Percentiles rank a stretch among this genome's conserved stretches.
phyloP scores from a whole-genome alignment of 2,329 filamentous ascomycete genomes.

The Fusarium torulosum region DNA sequence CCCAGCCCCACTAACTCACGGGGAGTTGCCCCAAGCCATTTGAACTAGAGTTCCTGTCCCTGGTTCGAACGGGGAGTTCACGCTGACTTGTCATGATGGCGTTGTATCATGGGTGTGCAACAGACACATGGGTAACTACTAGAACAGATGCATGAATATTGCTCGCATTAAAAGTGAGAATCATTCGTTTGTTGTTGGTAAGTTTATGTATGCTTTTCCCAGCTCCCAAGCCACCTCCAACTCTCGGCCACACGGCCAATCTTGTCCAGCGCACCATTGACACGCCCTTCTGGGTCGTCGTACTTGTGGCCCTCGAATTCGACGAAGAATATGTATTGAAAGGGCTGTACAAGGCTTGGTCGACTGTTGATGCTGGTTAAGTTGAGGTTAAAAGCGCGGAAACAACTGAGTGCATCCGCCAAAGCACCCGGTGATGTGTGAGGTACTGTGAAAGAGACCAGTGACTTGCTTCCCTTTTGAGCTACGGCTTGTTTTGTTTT shows the following conservation, averaged over 20 bases:
- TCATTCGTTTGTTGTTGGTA: conserved; percentile 34
- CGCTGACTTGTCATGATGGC: conserved; percentile 21
- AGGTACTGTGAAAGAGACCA: conserved; percentile 86
- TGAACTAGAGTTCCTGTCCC: conserved; percentile 6
- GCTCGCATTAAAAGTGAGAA: conserved; percentile 14
- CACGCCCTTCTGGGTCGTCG: conserved; percentile 66
- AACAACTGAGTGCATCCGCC: conserved; percentile 83
- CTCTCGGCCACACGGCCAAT: conserved; percentile 69
- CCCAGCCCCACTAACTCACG: conserved; percentile 39
- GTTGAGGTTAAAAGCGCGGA: conserved; percentile 79
- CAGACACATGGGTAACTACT: conserved; percentile 10
- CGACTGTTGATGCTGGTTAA: conserved; percentile 91
- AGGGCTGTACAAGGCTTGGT: conserved; percentile 79
- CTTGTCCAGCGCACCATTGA: conserved; percentile 70
- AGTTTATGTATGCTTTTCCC: conserved; percentile 59
- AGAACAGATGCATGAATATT: conserved; percentile 9
- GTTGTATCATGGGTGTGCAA: conserved; percentile 25
- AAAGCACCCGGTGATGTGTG: conserved; percentile 84
- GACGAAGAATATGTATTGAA: conserved; percentile 96
- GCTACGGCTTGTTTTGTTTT: conserved; percentile 46
- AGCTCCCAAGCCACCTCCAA: conserved; percentile 79
- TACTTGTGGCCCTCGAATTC: conserved; percentile 79
- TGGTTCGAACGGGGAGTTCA: conserved; percentile 33
- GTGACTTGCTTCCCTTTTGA: conserved; percentile 69
- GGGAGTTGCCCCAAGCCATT: conserved; percentile 41